Evolutionary conservation across 2,329 filamentous ascomycete species (phyloP).

Genomic region (Purpureocillium lavendulum): DNA sequence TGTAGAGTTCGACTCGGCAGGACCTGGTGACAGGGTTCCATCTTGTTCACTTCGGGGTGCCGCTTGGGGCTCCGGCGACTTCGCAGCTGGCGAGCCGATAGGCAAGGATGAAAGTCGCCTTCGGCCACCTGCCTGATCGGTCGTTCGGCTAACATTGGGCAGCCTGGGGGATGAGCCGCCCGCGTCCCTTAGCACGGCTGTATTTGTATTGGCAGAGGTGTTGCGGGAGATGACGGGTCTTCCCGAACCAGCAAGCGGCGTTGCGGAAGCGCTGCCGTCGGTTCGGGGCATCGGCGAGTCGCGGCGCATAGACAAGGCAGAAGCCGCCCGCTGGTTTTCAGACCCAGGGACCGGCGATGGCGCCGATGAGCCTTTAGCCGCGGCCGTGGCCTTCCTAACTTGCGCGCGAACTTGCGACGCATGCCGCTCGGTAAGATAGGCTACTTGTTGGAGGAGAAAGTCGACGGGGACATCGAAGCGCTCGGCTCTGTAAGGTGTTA

Average conservation of each 20-base stretch:
- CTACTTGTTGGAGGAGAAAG: conserved; percentile 87
- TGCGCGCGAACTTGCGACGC: conserved; percentile 84
- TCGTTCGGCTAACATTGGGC: conserved; percentile 8
- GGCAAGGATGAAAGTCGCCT: conserved; percentile 37
- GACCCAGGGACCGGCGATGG: conserved; percentile 48
- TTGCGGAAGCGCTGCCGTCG: conserved; percentile 35
- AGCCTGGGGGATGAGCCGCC: conserved; percentile 21
- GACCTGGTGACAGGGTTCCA: conserved; percentile 22
- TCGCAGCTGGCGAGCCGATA: conserved; percentile 19
- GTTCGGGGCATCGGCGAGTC: conserved; percentile 45
- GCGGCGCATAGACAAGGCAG: conserved; percentile 47
- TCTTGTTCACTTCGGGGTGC: conserved; percentile 11
- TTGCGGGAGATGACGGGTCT: conserved; percentile 39
- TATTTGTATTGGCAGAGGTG: conserved; percentile 32
- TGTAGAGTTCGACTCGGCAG: conserved; percentile 27
- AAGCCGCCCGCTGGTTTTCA: conserved; percentile 38
- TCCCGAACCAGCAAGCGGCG: conserved; percentile 31
- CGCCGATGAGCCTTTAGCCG: conserved; percentile 45
- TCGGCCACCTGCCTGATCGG: conserved; percentile 20
- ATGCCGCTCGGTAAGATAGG: conserved; percentile 88
- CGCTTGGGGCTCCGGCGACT: conserved; percentile 11
- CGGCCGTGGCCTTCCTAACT: conserved; percentile 66
- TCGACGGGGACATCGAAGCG: conserved; percentile 78
- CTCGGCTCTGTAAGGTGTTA: conserved; percentile 47
- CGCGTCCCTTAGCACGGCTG: conserved; percentile 28